Percentiles rank a stretch among this genome's conserved stretches.
Evolutionary conservation across 345 rosid genomes (phyloP).

Genomic region (Eucalyptus polyanthemos): DNA sequence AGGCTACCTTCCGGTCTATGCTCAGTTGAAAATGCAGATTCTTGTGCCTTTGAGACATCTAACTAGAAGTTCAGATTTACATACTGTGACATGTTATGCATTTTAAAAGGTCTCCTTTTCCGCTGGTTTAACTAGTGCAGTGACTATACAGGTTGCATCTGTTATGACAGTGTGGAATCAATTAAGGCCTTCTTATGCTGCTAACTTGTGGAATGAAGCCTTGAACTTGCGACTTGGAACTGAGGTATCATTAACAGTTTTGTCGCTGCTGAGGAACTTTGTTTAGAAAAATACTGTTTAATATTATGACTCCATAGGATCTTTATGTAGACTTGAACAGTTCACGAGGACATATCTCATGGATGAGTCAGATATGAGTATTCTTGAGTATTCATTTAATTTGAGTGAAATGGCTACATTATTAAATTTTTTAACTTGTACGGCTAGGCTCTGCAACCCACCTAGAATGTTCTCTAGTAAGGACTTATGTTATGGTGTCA

Average conservation of each 20-base stretch:
- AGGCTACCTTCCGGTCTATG: not conserved
- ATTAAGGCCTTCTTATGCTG: conserved; percentile 85
- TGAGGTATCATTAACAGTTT: conserved; percentile 24
- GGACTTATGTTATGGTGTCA: not conserved
- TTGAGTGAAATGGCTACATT: not conserved
- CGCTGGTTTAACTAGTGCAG: not conserved
- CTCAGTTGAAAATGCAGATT: not conserved
- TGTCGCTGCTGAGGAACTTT: not conserved
- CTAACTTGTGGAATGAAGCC: conserved; percentile 96
- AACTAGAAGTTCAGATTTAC: not conserved
- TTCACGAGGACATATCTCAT: not conserved
- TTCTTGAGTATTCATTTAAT: not conserved
- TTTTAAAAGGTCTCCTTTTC: not conserved
- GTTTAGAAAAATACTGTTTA: not conserved
- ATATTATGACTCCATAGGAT: not conserved
- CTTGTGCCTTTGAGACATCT: not conserved
- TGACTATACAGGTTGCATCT: conserved; percentile 73
- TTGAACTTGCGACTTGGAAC: conserved; percentile 92
- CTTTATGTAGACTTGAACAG: not conserved
- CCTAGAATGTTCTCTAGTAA: not conserved
- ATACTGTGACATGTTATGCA: not conserved
- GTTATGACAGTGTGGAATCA: conserved; percentile 95
- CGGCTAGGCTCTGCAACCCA: not conserved
- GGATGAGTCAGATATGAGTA: not conserved
- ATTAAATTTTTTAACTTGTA: not conserved